These are phyloP conservation scores for Boletus sp. DNA, from an alignment of 768 basidiomycete species.

Conservation along the genomic window DNA sequence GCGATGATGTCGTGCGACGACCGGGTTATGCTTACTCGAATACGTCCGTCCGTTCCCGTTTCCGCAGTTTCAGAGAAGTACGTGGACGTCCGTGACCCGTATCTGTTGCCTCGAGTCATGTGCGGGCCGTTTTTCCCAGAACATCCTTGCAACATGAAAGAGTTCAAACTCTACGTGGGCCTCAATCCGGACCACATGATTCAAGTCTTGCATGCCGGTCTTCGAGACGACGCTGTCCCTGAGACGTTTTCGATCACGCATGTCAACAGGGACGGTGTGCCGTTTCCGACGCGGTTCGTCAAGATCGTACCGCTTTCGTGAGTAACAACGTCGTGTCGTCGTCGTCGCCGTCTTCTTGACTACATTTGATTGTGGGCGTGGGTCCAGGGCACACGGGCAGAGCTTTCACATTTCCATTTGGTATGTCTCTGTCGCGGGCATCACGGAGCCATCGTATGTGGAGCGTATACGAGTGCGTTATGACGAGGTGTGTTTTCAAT, in stretches of 20 bases:
- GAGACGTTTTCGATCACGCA: constrained; percentile 65
- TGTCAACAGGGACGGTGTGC: constrained; percentile 52
- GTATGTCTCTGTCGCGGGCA: constrained; percentile 64
- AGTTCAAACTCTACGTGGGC: constrained; percentile 73
- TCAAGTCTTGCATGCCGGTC: constrained; percentile 58
- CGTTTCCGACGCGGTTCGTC: constrained; percentile 65
- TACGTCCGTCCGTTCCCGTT: not conserved
- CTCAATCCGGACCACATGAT: constrained; percentile 62
- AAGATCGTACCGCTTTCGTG: constrained; percentile 78
- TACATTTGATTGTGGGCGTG: not conserved
- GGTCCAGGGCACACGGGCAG: constrained; percentile 60
- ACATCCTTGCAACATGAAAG: constrained; percentile 85
- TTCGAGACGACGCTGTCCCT: constrained; percentile 62
- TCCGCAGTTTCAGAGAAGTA: constrained; percentile 29
- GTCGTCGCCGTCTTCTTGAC: not conserved
- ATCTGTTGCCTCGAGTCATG: constrained; percentile 3
- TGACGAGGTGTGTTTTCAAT: constrained; percentile 54
- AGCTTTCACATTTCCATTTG: constrained; percentile 81
- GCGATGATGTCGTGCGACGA: not conserved
- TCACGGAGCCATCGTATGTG: constrained; percentile 55
- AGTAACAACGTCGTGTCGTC: constrained; percentile 23
- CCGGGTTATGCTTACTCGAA: not conserved
- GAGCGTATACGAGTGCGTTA: constrained; percentile 50
- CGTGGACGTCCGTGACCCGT: not conserved
- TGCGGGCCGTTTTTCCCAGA: constrained; percentile 37